These are phyloP conservation scores for Fusarium oxysporum DNA, from an alignment of 2,329 filamentous ascomycete genomes.

Conservation along the genomic window DNA sequence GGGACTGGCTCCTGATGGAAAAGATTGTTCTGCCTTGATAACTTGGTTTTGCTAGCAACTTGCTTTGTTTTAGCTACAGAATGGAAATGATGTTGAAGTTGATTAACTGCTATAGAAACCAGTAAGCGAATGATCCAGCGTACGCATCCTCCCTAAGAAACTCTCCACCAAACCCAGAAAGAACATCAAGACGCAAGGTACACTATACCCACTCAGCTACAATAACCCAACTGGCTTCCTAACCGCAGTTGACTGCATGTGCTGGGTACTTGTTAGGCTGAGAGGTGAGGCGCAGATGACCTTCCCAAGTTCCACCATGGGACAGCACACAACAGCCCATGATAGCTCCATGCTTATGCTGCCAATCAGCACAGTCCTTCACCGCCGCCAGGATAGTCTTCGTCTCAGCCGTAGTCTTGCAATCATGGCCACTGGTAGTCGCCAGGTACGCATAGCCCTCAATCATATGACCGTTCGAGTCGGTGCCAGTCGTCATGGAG, in stretches of 20 bases:
- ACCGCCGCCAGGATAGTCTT: background rate
- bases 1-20: background rate
- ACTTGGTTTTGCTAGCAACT: fast-evolving
- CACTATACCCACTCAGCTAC: fast-evolving
- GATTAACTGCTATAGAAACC: fast-evolving
- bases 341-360: background rate
- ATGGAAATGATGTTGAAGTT: background rate
- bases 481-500: background rate
- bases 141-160: background rate
- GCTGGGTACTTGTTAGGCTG: background rate
- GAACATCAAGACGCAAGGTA: too few relatives aligned
- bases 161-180: background rate
- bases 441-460: slow-evolving; percentile 1
- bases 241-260: background rate
- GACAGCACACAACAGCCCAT: background rate
- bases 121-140: fast-evolving
- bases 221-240: too few relatives aligned
- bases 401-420: background rate
- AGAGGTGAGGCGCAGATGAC: background rate
- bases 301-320: background rate
- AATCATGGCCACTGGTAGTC: background rate
- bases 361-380: background rate
- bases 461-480: background rate
- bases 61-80: background rate
- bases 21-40: too few relatives aligned